Conservation (phyloP, 345 rosid species). For the Clarkia xantiana region DNA sequence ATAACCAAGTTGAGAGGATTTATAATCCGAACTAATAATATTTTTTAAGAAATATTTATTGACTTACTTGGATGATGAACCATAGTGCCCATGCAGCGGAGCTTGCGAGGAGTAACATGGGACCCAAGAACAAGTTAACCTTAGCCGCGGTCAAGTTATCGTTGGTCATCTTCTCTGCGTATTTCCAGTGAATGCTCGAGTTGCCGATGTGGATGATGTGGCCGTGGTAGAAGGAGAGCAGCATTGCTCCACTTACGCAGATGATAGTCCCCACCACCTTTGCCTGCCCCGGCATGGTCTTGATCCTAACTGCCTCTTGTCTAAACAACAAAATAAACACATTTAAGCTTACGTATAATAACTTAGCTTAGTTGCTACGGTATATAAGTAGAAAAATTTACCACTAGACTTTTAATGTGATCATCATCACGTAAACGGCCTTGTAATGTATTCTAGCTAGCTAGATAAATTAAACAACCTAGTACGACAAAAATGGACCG, state of each 20-base stretch:
- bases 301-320: slow-evolving; percentile 58
- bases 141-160: slow-evolving; percentile 9
- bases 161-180: slow-evolving; percentile 27
- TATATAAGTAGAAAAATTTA: too few relatives aligned
- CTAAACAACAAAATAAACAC: slow-evolving; percentile 29
- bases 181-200: slow-evolving; percentile 66
- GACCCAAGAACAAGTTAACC: slow-evolving; percentile 44
- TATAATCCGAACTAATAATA: too few relatives aligned
- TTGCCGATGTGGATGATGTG: slow-evolving; percentile 32
- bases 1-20: too few relatives aligned
- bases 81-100: slow-evolving; percentile 55
- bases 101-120: slow-evolving; percentile 44
- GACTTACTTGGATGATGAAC: slow-evolving; percentile 69
- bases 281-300: slow-evolving; percentile 52
- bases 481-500: too few relatives aligned
- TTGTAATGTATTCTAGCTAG: too few relatives aligned
- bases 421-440: too few relatives aligned
- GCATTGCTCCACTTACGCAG: slow-evolving; percentile 89
- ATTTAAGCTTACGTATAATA: too few relatives aligned
- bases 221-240: slow-evolving; percentile 83
- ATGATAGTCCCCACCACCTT: slow-evolving; percentile 59
- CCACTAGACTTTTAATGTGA: too few relatives aligned
- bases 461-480: too few relatives aligned
- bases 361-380: too few relatives aligned
- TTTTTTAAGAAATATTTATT: too few relatives aligned